Conservation (phyloP, 2,329 filamentous ascomycete species). For the Monilinia fructigena region DNA sequence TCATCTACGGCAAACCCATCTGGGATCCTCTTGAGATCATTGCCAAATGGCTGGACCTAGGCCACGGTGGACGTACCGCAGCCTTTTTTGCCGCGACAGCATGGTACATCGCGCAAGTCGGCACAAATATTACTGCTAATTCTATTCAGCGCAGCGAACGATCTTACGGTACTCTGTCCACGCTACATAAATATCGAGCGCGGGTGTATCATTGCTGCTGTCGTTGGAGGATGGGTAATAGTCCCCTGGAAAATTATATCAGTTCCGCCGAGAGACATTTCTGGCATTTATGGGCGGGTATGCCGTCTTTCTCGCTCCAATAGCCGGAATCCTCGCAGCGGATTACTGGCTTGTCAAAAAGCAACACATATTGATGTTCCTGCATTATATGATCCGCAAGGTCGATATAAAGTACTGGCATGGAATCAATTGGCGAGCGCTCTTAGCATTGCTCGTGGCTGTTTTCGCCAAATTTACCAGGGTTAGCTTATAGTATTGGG, state of each 20-base stretch:
- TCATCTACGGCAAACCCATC: slow-evolving; percentile 51
- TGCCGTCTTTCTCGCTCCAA: slow-evolving; percentile 60
- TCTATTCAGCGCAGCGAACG: slow-evolving; percentile 55
- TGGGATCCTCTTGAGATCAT: slow-evolving; percentile 52
- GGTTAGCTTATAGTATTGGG: slow-evolving; percentile 34
- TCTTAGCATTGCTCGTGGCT: slow-evolving; percentile 33
- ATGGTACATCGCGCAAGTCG: slow-evolving; percentile 55
- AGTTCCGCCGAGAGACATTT: slow-evolving; percentile 55
- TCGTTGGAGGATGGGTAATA: slow-evolving; percentile 56
- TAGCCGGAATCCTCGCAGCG: slow-evolving; percentile 56
- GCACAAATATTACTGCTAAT: slow-evolving; percentile 58
- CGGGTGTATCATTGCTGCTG: slow-evolving; percentile 54
- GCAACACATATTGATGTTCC: slow-evolving; percentile 41
- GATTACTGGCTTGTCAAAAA: slow-evolving; percentile 57
- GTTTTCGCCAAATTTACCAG: slow-evolving; percentile 35
- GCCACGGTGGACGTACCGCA: slow-evolving; percentile 45
- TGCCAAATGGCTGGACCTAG: slow-evolving; percentile 46
- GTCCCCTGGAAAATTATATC: slow-evolving; percentile 65
- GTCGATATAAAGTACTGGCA: slow-evolving; percentile 33
- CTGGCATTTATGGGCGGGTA: slow-evolving; percentile 66
- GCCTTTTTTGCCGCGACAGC: slow-evolving; percentile 52
- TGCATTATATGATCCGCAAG: slow-evolving; percentile 41
- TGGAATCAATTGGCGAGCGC: slow-evolving; percentile 38
- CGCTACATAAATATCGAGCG: slow-evolving; percentile 56
- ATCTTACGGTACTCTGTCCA: slow-evolving; percentile 55